These are phyloP conservation scores for Colletotrichum tanaceti DNA, from an alignment of 2,329 filamentous ascomycete genomes.

Conservation along the genomic window DNA sequence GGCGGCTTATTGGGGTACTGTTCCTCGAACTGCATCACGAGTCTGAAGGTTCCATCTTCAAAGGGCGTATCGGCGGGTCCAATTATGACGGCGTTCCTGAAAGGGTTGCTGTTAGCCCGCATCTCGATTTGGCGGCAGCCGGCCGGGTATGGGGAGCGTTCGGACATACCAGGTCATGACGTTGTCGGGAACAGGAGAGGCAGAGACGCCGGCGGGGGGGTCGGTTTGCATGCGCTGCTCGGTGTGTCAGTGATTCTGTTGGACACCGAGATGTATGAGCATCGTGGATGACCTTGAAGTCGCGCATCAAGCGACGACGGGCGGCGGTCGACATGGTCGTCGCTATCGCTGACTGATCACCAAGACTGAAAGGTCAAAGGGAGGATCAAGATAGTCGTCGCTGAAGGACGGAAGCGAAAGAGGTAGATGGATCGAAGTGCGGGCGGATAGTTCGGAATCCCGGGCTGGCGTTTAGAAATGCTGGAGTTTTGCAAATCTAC, in stretches of 20 bases:
- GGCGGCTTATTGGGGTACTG: slow-evolving; percentile 99
- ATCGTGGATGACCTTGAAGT: slow-evolving; percentile 83
- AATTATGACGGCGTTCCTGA: slow-evolving; percentile 98
- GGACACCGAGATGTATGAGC: neutral
- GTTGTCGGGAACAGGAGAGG: slow-evolving; percentile 94
- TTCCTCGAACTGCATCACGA: slow-evolving; percentile 99
- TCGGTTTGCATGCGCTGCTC: slow-evolving; percentile 97
- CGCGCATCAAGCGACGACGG: slow-evolving; percentile 95
- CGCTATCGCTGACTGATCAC: slow-evolving; percentile 37
- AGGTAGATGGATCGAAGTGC: neutral
- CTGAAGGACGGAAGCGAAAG: neutral
- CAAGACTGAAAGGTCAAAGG: slow-evolving; percentile 20
- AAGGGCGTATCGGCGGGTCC: slow-evolving; percentile 97
- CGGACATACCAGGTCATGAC: slow-evolving; percentile 89
- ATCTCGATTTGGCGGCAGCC: neutral
- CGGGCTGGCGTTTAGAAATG: neutral
- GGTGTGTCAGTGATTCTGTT: slow-evolving; percentile 23
- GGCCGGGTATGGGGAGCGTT: slow-evolving; percentile 4
- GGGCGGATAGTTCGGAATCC: neutral
- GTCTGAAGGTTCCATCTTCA: slow-evolving; percentile 95
- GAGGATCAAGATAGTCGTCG: slow-evolving; percentile 8
- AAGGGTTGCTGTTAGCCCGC: slow-evolving; percentile 29
- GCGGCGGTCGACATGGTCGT: slow-evolving; percentile 84
- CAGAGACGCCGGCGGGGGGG: slow-evolving; percentile 94
- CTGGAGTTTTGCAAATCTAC: slow-evolving; percentile 7